Evolutionary conservation across 345 rosid species (phyloP).

Genomic region (Eucalyptus erythrocorys): DNA sequence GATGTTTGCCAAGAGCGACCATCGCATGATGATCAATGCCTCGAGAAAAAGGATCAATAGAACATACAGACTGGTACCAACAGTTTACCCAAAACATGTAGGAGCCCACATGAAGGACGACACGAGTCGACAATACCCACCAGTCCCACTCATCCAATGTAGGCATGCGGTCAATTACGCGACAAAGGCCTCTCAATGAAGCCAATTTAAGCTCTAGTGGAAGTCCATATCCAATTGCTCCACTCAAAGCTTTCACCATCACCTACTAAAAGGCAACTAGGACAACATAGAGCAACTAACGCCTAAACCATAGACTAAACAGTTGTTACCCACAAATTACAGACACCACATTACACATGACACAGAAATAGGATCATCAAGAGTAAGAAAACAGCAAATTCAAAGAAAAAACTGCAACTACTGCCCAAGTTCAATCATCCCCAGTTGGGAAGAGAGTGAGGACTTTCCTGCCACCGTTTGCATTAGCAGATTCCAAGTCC

Average conservation of each 20-base stretch:
- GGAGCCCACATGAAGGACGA: not conserved
- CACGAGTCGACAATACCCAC: not conserved
- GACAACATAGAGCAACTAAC: not conserved
- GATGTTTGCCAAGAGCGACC: not conserved
- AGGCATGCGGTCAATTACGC: not conserved
- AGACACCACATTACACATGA: not conserved
- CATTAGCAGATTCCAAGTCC: constrained; percentile 3
- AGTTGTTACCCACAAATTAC: not conserved
- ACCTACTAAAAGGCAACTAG: not conserved
- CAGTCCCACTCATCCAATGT: not conserved
- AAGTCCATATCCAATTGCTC: not conserved
- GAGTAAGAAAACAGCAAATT: not conserved
- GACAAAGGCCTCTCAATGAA: not conserved
- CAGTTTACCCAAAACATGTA: not conserved
- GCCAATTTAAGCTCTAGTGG: not conserved
- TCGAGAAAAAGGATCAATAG: not conserved
- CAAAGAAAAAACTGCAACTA: not conserved
- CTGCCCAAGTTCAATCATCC: not conserved
- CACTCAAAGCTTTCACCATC: not conserved
- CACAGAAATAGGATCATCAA: not conserved
- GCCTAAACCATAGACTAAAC: not conserved
- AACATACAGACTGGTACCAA: not conserved
- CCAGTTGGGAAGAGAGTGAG: constrained; percentile 10
- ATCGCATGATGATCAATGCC: not conserved
- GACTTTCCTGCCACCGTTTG: not conserved